Base-by-base conservation (phyloP, 176 grass and related monocot species). In the Themeda triandra region DNA sequence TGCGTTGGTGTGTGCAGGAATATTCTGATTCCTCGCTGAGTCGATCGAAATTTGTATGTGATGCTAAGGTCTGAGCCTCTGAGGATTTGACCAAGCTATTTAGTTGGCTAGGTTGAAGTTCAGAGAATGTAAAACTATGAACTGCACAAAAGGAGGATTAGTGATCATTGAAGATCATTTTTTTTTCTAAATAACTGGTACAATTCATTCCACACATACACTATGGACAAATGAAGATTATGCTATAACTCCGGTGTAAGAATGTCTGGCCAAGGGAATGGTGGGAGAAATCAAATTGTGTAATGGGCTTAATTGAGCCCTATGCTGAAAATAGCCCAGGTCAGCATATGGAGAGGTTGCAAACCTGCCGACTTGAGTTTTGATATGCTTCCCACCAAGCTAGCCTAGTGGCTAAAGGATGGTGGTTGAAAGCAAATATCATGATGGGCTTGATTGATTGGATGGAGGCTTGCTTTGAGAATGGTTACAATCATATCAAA, bases 281-380 rank as follows among this genome's bases (percentile, higher is more conserved):
- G 2, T n/a, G n/a, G 7, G 69, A 5, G 5, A 6, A 83, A 18
- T 6, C 59, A 41, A 37, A 54, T 29, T n/a, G 63, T 68, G n/a
- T 53, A n/a, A 68, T 56, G 82, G 82, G 73, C 62, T 76, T 14
- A 30, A 54, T 40, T 56, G 72, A 67, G 72, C 72, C 72, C 31
- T 67, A 51, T 39, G 72, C 65, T 40, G 9, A 41, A 64, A 66
- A 31, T 40, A 45, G 60, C 63, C 72, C 72, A 76, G 18, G 4
- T 81, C 25, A 31, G 30, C 53, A 17, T n/a, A 33, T 28, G 8
- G 18, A 62, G 41, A 23, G 69, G 11, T 82, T 45, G 2, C 37
- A 35, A 35, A 28, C 1, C 71, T 48, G 4, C 19, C 33, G 10
- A 44, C 42, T 33, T n/a, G 65, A 27, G 3, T 76, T 51, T 37